These are phyloP conservation scores for Thalassiosira profunda DNA, from an alignment of 108 stramenopile genomes.

Conservation along the genomic window DNA sequence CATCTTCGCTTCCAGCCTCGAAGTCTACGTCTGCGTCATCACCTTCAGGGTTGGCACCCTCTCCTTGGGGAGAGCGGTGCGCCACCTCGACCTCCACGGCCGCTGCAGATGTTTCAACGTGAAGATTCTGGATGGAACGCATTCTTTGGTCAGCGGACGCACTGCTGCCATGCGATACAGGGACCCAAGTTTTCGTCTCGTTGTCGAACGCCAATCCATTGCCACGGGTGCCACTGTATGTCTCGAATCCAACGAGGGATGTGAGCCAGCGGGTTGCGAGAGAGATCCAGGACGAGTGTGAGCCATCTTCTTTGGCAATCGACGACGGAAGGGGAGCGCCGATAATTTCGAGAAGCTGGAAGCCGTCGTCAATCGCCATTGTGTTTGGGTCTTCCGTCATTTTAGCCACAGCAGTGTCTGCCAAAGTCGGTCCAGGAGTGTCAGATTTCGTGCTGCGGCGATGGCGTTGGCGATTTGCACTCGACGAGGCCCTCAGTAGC, in stretches of 20 bases:
- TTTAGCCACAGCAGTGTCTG: slow-evolving; percentile 41
- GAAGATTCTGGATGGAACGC: slow-evolving; percentile 26
- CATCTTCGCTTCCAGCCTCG: slow-evolving; percentile 27
- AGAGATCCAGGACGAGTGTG: slow-evolving; percentile 46
- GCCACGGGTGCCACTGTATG: slow-evolving; percentile 82
- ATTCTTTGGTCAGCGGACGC: neutral
- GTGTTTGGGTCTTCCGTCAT: slow-evolving; percentile 57
- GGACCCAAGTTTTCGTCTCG: slow-evolving; percentile 28
- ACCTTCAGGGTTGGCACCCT: slow-evolving; percentile 2
- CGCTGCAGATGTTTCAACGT: slow-evolving; percentile 43
- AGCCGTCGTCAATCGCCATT: slow-evolving; percentile 80
- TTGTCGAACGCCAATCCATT: slow-evolving; percentile 43
- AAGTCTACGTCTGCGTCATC: slow-evolving; percentile 9
- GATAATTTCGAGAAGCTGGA: slow-evolving; percentile 66
- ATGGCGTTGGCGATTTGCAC: slow-evolving; percentile 54
- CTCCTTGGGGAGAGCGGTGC: slow-evolving; percentile 13
- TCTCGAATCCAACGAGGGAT: slow-evolving; percentile 55
- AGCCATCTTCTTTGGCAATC: slow-evolving; percentile 33
- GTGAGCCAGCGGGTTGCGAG: slow-evolving; percentile 72
- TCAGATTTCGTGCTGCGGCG: slow-evolving; percentile 22
- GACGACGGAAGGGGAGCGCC: slow-evolving; percentile 76
- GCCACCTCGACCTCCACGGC: slow-evolving; percentile 52
- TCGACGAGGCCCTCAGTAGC: slow-evolving; percentile 71
- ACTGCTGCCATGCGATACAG: neutral
- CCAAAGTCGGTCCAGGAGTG: slow-evolving; percentile 2